A percentile compares a stretch with the other conserved stretches of the same genome.
Evolutionary conservation across 768 basidiomycete genomes (phyloP).

Genomic region (Trametes elegans): DNA sequence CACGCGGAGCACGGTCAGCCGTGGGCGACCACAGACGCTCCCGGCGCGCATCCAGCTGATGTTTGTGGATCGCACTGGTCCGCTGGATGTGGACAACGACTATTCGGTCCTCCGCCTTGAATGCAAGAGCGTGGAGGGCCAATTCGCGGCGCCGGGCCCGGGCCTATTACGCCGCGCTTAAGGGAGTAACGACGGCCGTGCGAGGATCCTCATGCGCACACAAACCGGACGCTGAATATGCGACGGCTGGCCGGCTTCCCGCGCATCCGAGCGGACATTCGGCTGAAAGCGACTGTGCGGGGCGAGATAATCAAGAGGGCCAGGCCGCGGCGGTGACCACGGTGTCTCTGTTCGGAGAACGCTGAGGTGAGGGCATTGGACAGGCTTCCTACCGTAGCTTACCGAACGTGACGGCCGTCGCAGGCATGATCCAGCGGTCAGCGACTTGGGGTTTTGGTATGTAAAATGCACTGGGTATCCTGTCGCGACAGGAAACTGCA

Average conservation of each 20-base stretch:
- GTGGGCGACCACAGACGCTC: not conserved
- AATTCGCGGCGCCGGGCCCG: not conserved
- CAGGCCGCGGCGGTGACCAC: not conserved
- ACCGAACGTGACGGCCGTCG: no score
- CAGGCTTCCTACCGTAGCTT: no score
- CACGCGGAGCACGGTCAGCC: not conserved
- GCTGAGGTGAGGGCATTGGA: no score
- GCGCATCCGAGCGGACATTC: not conserved
- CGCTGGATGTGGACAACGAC: conserved; percentile 7
- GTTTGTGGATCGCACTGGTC: not conserved
- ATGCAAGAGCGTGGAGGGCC: no score
- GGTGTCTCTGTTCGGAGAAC: no score
- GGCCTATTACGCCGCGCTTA: conserved; percentile 3
- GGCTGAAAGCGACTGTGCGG: not conserved
- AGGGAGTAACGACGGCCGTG: not conserved
- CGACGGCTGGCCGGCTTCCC: not conserved
- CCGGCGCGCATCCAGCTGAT: conserved; percentile 11
- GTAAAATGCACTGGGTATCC: no score
- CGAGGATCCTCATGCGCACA: conserved; percentile 13
- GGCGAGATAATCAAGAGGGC: not conserved
- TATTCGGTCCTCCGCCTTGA: no score
- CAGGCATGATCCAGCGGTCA: no score
- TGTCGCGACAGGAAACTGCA: no score
- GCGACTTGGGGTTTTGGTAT: no score
- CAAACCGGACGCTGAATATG: conserved; percentile 3